A percentile compares a stretch with the other conserved stretches of the same genome.
These are phyloP conservation scores for Clausena lansium DNA, from an alignment of 345 rosid species.

Conservation along the genomic window DNA sequence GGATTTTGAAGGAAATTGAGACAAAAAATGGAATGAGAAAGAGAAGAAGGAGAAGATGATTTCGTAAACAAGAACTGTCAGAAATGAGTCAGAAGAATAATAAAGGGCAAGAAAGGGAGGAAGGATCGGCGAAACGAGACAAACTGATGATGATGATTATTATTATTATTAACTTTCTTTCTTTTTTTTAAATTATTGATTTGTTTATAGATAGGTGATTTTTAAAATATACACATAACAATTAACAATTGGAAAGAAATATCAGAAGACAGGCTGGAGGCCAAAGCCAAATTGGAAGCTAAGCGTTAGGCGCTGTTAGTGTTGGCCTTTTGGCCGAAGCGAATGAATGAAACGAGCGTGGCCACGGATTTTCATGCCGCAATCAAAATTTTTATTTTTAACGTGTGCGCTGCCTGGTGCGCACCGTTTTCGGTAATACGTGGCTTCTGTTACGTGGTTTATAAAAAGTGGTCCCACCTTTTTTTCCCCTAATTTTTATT, in stretches of 20 bases:
- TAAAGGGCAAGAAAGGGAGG: conserved; percentile 9
- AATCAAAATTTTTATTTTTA: not conserved
- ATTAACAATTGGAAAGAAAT: conserved; percentile 9
- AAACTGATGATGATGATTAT: conserved; percentile 24
- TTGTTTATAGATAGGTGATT: not conserved
- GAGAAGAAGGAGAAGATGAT: no score
- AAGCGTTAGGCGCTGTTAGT: not conserved
- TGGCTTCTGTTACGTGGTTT: not conserved
- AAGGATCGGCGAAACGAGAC: conserved; percentile 24
- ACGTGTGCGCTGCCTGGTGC: not conserved
- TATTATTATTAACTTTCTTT: not conserved
- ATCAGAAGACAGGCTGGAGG: conserved; percentile 21
- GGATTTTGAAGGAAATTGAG: not conserved
- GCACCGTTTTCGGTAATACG: not conserved
- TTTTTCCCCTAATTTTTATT: no score
- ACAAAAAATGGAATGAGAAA: not conserved
- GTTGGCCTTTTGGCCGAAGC: not conserved
- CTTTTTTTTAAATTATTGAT: not conserved
- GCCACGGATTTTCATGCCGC: conserved; percentile 13
- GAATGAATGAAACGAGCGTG: conserved; percentile 4
- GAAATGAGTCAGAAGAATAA: conserved; percentile 5
- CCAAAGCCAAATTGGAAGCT: not conserved
- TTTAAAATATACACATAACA: not conserved
- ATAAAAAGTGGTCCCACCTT: not conserved
- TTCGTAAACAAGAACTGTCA: not conserved